These are phyloP conservation scores for Trichophyton mentagrophytes DNA, from an alignment of 2,329 filamentous ascomycete species.

Conservation along the genomic window DNA sequence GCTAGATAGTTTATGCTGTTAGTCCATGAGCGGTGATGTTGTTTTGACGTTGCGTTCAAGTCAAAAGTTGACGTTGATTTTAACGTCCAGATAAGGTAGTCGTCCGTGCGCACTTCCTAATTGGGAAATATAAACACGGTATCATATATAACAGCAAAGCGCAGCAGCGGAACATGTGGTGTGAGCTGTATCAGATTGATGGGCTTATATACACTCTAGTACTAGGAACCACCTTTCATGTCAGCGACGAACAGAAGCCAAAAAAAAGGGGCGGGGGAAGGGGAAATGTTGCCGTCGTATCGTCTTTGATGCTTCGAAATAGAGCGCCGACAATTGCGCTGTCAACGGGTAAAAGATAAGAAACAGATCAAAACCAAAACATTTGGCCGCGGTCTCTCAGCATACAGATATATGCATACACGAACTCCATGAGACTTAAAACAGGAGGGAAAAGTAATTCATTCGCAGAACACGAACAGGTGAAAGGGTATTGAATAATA, in stretches of 20 bases:
- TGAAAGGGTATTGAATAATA: neutral
- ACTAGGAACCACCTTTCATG: neutral
- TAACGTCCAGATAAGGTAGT: neutral
- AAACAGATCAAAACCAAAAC: neutral
- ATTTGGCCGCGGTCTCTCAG: neutral
- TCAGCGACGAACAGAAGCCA: neutral
- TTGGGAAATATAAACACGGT: neutral
- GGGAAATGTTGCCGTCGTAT: neutral
- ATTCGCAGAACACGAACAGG: neutral
- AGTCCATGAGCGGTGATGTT: neutral
- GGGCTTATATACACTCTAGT: neutral
- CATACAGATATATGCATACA: slow-evolving; percentile 1
- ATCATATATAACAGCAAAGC: neutral
- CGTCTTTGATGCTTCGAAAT: neutral
- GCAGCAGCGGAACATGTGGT: neutral
- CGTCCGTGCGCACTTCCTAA: neutral
- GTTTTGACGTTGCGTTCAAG: neutral
- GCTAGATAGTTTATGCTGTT: too few species aligned
- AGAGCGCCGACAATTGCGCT: neutral
- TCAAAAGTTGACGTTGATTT: neutral
- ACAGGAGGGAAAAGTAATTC: neutral
- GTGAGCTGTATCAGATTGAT: neutral
- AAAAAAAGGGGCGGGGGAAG: neutral
- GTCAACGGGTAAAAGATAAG: neutral
- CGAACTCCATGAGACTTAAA: neutral